Conservation (phyloP, 371 early-diverging fungal species). For the Mucor circinelloides region DNA sequence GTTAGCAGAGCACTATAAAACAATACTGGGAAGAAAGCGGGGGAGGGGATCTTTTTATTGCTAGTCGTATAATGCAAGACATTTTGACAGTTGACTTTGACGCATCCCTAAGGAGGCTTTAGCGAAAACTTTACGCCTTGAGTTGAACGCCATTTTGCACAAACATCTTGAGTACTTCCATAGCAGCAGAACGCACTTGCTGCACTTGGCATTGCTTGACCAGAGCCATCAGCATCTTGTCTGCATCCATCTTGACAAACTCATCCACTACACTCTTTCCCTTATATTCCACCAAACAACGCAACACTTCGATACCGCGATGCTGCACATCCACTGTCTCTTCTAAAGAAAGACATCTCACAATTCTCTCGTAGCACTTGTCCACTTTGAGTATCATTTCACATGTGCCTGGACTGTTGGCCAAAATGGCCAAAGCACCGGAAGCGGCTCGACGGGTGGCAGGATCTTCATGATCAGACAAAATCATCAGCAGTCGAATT, state of each 20-base stretch:
- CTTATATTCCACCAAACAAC: conserved; percentile 40
- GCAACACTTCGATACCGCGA: conserved; percentile 57
- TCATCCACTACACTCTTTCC: conserved; percentile 31
- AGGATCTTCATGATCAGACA: conserved; percentile 85
- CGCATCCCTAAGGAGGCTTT: no score
- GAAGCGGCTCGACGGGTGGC: conserved; percentile 86
- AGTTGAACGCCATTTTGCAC: conserved; percentile 47
- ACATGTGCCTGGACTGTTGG: conserved; percentile 57
- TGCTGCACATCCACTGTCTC: conserved; percentile 53
- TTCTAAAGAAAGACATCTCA: conserved; percentile 39
- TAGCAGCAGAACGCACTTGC: conserved; percentile 59
- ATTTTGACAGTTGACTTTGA: no score
- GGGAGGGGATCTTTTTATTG: no score
- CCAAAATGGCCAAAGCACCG: conserved; percentile 87
- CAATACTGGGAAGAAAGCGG: no score
- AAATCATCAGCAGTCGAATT: conserved; percentile 79
- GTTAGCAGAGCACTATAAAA: no score
- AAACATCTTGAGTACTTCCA: conserved; percentile 60
- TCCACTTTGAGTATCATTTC: conserved; percentile 57
- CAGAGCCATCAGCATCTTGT: conserved; percentile 38
- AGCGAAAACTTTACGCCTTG: conserved; percentile 1
- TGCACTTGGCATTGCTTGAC: conserved; percentile 50
- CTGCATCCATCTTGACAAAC: conserved; percentile 36
- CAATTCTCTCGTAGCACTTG: conserved; percentile 54
- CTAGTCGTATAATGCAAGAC: no score